phyloP scores from a whole-genome alignment of 2,329 filamentous ascomycete species.

The Aspergillus brasiliensis region DNA sequence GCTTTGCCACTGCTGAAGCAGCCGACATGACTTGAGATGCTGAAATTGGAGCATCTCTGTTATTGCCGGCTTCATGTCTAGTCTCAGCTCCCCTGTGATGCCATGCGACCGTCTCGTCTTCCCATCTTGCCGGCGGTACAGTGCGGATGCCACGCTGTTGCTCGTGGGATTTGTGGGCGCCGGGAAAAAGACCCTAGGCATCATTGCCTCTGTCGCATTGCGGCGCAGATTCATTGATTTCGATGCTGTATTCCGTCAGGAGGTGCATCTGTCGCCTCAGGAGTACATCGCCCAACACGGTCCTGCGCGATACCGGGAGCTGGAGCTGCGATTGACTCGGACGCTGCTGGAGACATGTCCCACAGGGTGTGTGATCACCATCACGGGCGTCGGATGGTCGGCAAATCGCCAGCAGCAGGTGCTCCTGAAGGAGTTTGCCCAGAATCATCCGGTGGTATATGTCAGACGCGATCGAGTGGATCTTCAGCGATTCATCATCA shows the following conservation, averaged over 20 bases:
- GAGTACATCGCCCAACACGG: slow-evolving; percentile 63
- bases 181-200: slow-evolving; percentile 71
- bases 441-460: slow-evolving; percentile 67
- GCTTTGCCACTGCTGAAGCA: background rate
- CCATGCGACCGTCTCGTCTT: background rate
- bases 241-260: slow-evolving; percentile 58
- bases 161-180: slow-evolving; percentile 70
- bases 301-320: slow-evolving; percentile 59
- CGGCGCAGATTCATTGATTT: slow-evolving; percentile 43
- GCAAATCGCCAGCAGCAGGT: slow-evolving; percentile 47
- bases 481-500: slow-evolving; percentile 13
- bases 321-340: slow-evolving; percentile 61
- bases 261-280: slow-evolving; percentile 58
- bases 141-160: slow-evolving; percentile 52
- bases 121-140: slow-evolving; percentile 13
- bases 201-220: slow-evolving; percentile 71
- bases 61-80: background rate
- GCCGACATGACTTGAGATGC: too few relatives aligned
- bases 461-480: slow-evolving; percentile 52
- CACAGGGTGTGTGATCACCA: slow-evolving; percentile 63
- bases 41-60: too few relatives aligned
- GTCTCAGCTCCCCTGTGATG: background rate
- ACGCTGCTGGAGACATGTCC: slow-evolving; percentile 52
- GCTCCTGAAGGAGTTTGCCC: slow-evolving; percentile 61
- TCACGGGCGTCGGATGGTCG: slow-evolving; percentile 69